Evolutionary conservation across 805 yeast species (phyloP), one percentile per base, ranked within the genome.

Genomic region (Torulaspora microellipsoides): DNA sequence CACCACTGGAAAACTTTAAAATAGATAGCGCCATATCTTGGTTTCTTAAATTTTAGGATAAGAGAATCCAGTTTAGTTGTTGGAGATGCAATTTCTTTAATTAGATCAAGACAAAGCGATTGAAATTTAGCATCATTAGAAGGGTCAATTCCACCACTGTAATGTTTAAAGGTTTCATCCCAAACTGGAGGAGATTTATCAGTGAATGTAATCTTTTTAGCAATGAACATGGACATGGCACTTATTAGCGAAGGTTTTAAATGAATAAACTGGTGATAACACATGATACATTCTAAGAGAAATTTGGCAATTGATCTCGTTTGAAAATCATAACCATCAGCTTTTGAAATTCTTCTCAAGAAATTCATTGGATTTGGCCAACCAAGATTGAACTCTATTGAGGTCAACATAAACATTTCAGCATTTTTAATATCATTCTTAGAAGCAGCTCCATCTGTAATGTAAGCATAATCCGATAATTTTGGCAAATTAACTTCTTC

Each of bases 351-450:
- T 60, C 96, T 75, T 60, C 96, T 76, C 58, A 89, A 69, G 59
- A 89, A 90, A 65, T 87, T 87, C 83, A 88, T 80, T 38, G 96
- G 96, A 60, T 84, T 86, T 31, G 96, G 95, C 62, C 83, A 85
- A 51, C 84, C 80, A 59, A 89, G 72, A 60, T 86, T 81, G 65
- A 85, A 90, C 45, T 80, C 72, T 42, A 89, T 70, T 37, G 79
- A 76, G 43, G 85, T 81, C 43, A 90, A 67, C 48, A 90, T 82
- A 55, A 76, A 81, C 65, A 82, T 79, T 67, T 90, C 97, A 17
- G 95, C 95, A 55, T 77, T 81, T 51, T 86, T 74, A 41, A 90
- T 85, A 56, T 85, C 93, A 41, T 81, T 85, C 60, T 82, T 89
- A 12, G 83, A 75, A 58, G 81, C 85, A 3, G 88, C 85, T 36